These are phyloP conservation scores for Linnemannia schmuckeri DNA, from an alignment of 192 early-diverging fungal genomes.

Conservation along the genomic window DNA sequence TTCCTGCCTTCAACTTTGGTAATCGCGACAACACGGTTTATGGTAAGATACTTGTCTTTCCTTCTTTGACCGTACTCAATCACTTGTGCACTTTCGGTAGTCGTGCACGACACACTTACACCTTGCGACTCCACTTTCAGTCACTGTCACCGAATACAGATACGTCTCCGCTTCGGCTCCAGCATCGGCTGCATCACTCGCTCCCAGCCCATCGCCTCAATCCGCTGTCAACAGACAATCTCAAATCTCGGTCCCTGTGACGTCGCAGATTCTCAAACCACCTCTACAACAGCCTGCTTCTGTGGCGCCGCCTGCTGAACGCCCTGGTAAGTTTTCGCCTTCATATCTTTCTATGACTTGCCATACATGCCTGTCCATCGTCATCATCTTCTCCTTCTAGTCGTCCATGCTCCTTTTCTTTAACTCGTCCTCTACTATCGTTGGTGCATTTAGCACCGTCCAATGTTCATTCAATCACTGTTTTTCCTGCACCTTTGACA, in stretches of 20 bases:
- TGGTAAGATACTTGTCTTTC: neutral
- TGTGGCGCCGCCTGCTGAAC: neutral
- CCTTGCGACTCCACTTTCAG: neutral
- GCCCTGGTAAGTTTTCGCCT: neutral
- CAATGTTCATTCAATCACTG: neutral
- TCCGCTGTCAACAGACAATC: neutral
- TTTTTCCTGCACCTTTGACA: neutral
- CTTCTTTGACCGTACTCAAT: no score
- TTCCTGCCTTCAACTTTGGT: neutral
- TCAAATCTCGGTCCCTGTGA: neutral
- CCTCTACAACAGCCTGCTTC: neutral
- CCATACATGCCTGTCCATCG: neutral
- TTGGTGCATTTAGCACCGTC: neutral
- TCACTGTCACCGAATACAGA: slow-evolving; percentile 46
- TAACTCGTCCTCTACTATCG: neutral
- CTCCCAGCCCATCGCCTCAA: neutral
- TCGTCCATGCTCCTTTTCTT: neutral
- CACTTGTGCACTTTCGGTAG: neutral
- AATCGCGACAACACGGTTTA: slow-evolving; percentile 30
- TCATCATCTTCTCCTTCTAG: neutral
- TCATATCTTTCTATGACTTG: no score
- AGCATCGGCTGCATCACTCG: neutral
- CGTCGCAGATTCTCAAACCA: neutral
- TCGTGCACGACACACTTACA: neutral
- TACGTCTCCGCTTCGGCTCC: slow-evolving; percentile 24